Evolutionary conservation across 352 stramenopile genomes (phyloP).

Genomic region (Phytophthora colocasiae): DNA sequence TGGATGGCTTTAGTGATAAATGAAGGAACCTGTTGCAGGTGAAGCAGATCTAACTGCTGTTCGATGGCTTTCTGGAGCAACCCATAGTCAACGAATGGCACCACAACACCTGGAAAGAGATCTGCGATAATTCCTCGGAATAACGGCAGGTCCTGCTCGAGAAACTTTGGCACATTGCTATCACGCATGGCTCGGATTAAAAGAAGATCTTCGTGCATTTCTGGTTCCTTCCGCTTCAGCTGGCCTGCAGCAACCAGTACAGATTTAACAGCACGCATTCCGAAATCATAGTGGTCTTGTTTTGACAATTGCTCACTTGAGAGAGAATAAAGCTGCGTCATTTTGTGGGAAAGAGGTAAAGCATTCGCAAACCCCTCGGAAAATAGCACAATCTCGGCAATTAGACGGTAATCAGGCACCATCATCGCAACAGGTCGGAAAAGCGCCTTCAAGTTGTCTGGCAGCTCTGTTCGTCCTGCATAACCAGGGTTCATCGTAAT

Average conservation of each 20-base stretch:
- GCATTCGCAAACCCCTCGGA: constrained; percentile 95
- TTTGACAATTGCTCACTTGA: constrained; percentile 95
- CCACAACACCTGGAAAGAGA: constrained; percentile 93
- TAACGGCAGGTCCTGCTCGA: constrained; percentile 94
- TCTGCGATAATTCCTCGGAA: constrained; percentile 95
- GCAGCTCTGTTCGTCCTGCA: constrained; percentile 91
- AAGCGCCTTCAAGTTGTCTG: constrained; percentile 95
- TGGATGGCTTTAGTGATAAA: constrained; percentile 92
- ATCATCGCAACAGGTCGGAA: constrained; percentile 96
- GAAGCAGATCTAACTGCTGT: constrained; percentile 72
- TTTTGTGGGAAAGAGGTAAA: constrained; percentile 93
- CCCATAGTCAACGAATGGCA: constrained; percentile 95
- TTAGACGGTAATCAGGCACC: constrained; percentile 94
- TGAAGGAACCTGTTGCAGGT: constrained; percentile 85
- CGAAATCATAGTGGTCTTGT: constrained; percentile 96
- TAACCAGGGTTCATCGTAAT: constrained; percentile 97
- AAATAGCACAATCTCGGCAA: constrained; percentile 96
- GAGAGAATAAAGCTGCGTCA: constrained; percentile 94
- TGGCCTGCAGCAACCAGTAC: constrained; percentile 95
- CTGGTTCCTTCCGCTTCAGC: constrained; percentile 94
- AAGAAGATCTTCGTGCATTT: constrained; percentile 94
- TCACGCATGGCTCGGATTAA: constrained; percentile 97
- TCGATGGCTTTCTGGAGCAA: constrained; percentile 91
- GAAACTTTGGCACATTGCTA: constrained; percentile 96
- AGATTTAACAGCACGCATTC: constrained; percentile 94